Percentiles rank a stretch among this genome's conserved stretches.
Evolutionary conservation across 441 rosid genomes (phyloP).

Genomic region (Erodium texanum): DNA sequence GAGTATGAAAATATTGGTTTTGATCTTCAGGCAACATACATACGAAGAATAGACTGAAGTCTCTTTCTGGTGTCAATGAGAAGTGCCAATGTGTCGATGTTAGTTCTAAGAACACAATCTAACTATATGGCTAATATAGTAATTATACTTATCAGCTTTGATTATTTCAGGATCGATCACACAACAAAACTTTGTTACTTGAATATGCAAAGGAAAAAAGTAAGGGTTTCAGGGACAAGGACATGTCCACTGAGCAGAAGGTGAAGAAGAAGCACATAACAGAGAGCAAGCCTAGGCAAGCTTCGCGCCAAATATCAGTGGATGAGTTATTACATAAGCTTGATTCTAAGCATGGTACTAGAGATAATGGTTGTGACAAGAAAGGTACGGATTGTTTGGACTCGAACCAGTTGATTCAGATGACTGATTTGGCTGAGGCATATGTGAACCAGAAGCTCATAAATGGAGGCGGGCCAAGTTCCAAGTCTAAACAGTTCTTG

Average conservation of each 20-base stretch:
- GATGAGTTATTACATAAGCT: conserved; percentile 17
- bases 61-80: conserved; percentile 27
- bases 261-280: conserved; percentile 28
- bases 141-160: background rate
- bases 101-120: conserved; percentile 18
- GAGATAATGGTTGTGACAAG: too few relatives aligned
- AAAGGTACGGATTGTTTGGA: conserved; percentile 12
- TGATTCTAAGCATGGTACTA: conserved; percentile 15
- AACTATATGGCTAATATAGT: background rate
- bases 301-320: conserved; percentile 15
- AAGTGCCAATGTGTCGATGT: conserved; percentile 32
- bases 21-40: conserved; percentile 29
- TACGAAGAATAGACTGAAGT: conserved; percentile 28
- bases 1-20: background rate
- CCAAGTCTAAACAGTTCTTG: conserved; percentile 51
- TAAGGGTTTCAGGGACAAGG: conserved; percentile 13
- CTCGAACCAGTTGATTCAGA: conserved; percentile 16
- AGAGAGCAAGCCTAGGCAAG: conserved; percentile 20
- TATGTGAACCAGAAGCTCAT: conserved; percentile 42
- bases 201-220: conserved; percentile 13
- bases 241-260: too few relatives aligned
- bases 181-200: conserved; percentile 9
- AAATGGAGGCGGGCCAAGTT: conserved; percentile 25
- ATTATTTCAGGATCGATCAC: conserved; percentile 27
- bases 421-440: conserved; percentile 50